Percentiles rank a stretch among this genome's conserved stretches.
Evolutionary conservation across 495 filamentous ascomycete species (phyloP).

Genomic region (Neohortaea acidophila): DNA sequence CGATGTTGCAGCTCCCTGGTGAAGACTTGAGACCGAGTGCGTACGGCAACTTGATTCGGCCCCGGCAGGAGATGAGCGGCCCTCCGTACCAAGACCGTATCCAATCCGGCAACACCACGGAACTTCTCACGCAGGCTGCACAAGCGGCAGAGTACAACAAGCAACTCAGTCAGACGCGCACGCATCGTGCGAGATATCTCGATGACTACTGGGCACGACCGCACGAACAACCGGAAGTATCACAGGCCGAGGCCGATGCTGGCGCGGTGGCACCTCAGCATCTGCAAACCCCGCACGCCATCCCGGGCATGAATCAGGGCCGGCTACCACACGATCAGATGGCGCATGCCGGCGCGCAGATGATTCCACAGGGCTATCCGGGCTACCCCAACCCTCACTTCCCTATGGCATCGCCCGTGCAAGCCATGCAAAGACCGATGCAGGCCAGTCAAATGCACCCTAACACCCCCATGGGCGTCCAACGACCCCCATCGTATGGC

Average conservation of each 20-base stretch:
- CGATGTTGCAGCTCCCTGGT: conserved; percentile 71
- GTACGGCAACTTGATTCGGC: conserved; percentile 68
- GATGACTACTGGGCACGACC: conserved; percentile 62
- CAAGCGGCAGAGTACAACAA: conserved; percentile 88
- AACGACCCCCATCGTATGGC: conserved; percentile 30
- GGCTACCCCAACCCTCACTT: conserved; percentile 37
- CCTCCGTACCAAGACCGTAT: conserved; percentile 78
- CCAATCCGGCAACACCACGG: conserved; percentile 60
- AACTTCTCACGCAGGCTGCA: conserved; percentile 74
- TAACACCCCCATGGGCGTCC: conserved; percentile 25
- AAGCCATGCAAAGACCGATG: conserved; percentile 34
- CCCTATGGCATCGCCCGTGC: conserved; percentile 37
- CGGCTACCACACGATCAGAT: conserved; percentile 12
- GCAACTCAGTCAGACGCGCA: conserved; percentile 55
- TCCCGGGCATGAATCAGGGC: conserved; percentile 12
- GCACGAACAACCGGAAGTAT: conserved; percentile 45
- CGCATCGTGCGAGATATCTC: conserved; percentile 57
- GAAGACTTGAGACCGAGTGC: conserved; percentile 67
- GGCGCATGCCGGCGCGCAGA: conserved; percentile 33
- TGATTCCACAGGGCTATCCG: conserved; percentile 37
- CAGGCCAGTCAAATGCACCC: conserved; percentile 34
- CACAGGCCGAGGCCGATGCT: conserved; percentile 29
- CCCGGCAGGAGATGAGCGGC: conserved; percentile 79
- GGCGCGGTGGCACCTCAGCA: conserved; percentile 31
- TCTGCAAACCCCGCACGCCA: conserved; percentile 16